A percentile compares a stretch with the other conserved stretches of the same genome.
phyloP scores from a whole-genome alignment of 371 early-diverging fungal genomes.

The Umbelopsis sp. region DNA sequence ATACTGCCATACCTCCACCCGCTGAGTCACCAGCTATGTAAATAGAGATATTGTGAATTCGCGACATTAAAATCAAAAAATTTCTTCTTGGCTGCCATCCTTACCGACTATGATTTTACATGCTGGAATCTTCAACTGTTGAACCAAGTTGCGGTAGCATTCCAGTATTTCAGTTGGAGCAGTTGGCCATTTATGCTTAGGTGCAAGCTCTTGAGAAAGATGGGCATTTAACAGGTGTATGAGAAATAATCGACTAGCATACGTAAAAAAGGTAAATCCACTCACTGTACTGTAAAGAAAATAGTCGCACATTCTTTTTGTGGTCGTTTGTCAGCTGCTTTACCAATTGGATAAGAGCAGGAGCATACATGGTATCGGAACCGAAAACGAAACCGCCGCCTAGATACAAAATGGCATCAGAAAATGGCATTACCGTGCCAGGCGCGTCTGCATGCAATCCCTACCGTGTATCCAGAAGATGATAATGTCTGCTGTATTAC shows the following conservation, averaged over 20 bases:
- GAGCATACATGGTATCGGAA: conserved; percentile 35
- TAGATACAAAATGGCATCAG: not conserved
- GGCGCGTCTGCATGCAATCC: not conserved
- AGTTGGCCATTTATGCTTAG: conserved; percentile 24
- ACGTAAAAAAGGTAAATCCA: not conserved
- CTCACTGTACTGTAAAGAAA: conserved; percentile 32
- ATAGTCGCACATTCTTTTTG: conserved; percentile 30
- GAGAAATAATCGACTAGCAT: not conserved
- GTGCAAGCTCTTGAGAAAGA: conserved; percentile 4
- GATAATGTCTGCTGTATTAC: conserved; percentile 28
- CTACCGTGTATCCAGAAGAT: conserved; percentile 43
- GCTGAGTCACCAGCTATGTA: conserved; percentile 42
- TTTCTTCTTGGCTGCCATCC: not conserved
- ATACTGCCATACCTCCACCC: conserved; percentile 40
- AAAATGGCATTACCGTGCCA: not conserved
- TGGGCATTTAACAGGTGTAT: too few species aligned
- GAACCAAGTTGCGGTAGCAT: conserved; percentile 35
- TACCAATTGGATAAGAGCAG: conserved; percentile 31
- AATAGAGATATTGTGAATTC: not conserved
- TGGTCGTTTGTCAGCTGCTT: conserved; percentile 27
- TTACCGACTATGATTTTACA: conserved; percentile 40
- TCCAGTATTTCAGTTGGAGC: conserved; percentile 29
- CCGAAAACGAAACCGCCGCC: conserved; percentile 41
- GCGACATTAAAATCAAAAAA: not conserved
- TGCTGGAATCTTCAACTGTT: conserved; percentile 30